Base-by-base conservation (phyloP, 176 grass and related monocot genomes). In the Tillandsia fasciculata region DNA sequence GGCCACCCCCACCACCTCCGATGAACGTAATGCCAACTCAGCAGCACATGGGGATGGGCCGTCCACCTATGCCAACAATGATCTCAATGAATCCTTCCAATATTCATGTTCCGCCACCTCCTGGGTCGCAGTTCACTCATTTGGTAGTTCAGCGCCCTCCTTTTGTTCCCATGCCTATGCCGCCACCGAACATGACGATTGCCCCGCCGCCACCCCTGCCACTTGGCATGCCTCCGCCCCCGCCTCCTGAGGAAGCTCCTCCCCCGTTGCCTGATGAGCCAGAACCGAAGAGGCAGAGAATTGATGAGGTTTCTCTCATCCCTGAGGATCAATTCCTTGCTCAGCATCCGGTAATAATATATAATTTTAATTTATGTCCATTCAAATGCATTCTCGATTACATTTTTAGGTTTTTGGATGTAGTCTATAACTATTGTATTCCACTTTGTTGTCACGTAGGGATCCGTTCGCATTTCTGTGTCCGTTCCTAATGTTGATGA, bases 201-300 rank as follows among this genome's bases (percentile, higher is more conserved):
- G 78, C 69, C 59, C 65, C 66, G 24, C 76, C 83, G 14, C 81
- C 87, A 70, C 65, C 82, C 42, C 87, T 83, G 77, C 86, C 83
- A 65, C 69, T 87, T 24, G 83, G 84, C 18, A 74, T 96, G n/a
- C 78, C 78, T 14, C 86, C 80, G 12, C 89, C 94, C 7, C 94
- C 91, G 20, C 84, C 82, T 64, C 87, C 94, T 26, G 71, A 80
- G 6, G 94, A 99, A 78, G 89, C 86, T 67, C 89, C 88, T 15
- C 94, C 89, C 29, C 94, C 94, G 47, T 84, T 79, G 64, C 94
- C 94, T 66, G 89, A 99, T 67, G 94, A 99, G 72, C 94, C 94
- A 20, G 94, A 99, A 81, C 94, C 89, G 48, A 99, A 99, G 78
- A 90, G 89, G 72, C 77, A 26, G 73, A 93, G 84, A 76, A 71